phyloP scores from a whole-genome alignment of 805 yeast species.

The Nakazawaea ernobii region DNA sequence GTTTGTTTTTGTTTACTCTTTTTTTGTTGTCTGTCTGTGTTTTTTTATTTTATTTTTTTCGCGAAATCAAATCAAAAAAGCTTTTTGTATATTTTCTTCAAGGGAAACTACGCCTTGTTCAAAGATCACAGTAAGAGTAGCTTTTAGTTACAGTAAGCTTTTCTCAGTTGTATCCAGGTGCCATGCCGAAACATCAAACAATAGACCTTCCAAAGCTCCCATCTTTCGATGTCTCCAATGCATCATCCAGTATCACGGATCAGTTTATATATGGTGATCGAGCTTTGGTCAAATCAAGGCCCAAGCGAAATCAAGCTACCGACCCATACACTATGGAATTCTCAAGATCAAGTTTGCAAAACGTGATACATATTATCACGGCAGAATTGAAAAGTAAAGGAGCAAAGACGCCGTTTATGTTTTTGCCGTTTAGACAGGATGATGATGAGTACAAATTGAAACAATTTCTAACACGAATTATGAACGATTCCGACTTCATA shows the following conservation, averaged over 20 bases:
- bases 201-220: slow-evolving; percentile 10
- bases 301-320: background rate
- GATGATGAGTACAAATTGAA: slow-evolving; percentile 57
- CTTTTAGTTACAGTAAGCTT: too few relatives aligned
- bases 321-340: slow-evolving; percentile 32
- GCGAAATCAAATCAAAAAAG: background rate
- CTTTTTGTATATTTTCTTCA: background rate
- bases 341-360: slow-evolving; percentile 60
- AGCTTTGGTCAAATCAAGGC: background rate
- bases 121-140: too few relatives aligned
- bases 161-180: background rate
- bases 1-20: background rate
- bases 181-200: background rate
- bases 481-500: slow-evolving; percentile 51
- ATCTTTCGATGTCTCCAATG: slow-evolving; percentile 8
- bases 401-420: slow-evolving; percentile 63
- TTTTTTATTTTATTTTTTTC: background rate
- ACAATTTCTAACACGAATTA: slow-evolving; percentile 47
- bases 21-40: too few relatives aligned
- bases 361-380: slow-evolving; percentile 64
- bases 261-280: slow-evolving; percentile 7
- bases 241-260: slow-evolving; percentile 6
- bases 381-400: slow-evolving; percentile 67
- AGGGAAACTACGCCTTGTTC: background rate
- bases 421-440: slow-evolving; percentile 74